Evolutionary conservation across 768 basidiomycete species (phyloP), one percentile per base, ranked within the genome.

Genomic region (Pleurotus sapidus): DNA sequence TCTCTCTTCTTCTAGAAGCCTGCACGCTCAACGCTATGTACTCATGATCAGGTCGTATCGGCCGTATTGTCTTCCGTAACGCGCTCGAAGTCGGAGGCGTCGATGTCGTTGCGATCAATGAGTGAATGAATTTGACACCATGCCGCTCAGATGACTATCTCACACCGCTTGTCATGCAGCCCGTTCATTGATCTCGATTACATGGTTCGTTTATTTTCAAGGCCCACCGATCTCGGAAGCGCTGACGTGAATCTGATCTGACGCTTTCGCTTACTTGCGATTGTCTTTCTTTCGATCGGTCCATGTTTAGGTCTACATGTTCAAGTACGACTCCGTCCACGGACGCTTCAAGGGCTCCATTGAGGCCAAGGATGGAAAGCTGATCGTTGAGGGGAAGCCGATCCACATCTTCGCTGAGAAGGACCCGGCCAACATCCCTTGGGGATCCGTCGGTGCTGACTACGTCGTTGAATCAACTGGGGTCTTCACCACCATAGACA

Each of bases 391-490:
- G 69, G 88, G 88, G 73, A 87, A 90, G 70, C 57, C 79, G 40
- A 85, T 98, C 74, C 68, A 75, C 58, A 83, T 96, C 73, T 94
- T 80, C 77, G 83, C 82, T 64, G 93, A 98, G 81, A 84, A 83
- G 66, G 93, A 98, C 67, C 93, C 97, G 38, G 77, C 86, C 65
- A 77, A 78, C 72, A 98, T 99, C 75, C 74, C 77, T 57, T 98
- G 97, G 97, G 77, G 81, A 50, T 68, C 75, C 14, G 83, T 84
- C 54, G 91, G 90, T 61, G 97, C 96, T 63, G 81, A 91, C 23
- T 99, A 99, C 81, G 79, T 98, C 61, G 87, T 99, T 70, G 97
- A 99, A 79, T 93, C 97, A 53, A 98, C 97, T 65, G 92, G 95
- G 86, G 95, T 97, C 73, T 98, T 98, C 86, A 98, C 95, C 71